Evolutionary conservation across 129 eudicot species (phyloP).

Genomic region (Arctium minus): DNA sequence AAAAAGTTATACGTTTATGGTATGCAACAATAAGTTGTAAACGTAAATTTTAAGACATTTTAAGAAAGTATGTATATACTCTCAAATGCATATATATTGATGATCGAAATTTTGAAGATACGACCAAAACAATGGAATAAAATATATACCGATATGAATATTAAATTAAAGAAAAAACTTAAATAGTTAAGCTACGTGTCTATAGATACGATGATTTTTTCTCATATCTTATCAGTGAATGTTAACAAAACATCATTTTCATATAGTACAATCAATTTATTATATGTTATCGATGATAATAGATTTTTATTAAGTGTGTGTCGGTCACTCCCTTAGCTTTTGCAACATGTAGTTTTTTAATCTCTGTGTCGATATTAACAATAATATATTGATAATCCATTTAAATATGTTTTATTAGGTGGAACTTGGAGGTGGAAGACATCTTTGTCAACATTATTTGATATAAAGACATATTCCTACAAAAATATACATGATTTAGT

Average conservation of each 20-base stretch:
- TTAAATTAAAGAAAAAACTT: no score
- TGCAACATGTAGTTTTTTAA: slow-evolving; percentile 14
- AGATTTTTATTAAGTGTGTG: slow-evolving; percentile 10
- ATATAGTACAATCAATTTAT: background rate
- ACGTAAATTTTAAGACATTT: no score
- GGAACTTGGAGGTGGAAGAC: background rate
- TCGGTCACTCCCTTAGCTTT: slow-evolving; percentile 14
- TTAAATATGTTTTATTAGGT: slow-evolving; percentile 10
- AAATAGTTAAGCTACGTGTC: background rate
- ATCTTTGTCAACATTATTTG: slow-evolving; percentile 16
- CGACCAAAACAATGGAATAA: no score
- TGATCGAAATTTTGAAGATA: no score
- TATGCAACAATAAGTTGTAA: no score
- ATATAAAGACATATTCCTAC: background rate
- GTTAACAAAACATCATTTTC: background rate
- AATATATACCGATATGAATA: no score
- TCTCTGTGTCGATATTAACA: slow-evolving; percentile 4
- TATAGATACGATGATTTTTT: background rate
- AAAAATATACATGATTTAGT: background rate
- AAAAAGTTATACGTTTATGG: no score
- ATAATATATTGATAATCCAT: background rate
- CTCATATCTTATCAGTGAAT: background rate
- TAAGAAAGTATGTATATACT: no score
- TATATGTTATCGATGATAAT: slow-evolving; percentile 14
- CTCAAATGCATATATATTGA: no score